Evolutionary conservation across 345 rosid genomes (phyloP).

Genomic region (Erysimum cheiranthoides): DNA sequence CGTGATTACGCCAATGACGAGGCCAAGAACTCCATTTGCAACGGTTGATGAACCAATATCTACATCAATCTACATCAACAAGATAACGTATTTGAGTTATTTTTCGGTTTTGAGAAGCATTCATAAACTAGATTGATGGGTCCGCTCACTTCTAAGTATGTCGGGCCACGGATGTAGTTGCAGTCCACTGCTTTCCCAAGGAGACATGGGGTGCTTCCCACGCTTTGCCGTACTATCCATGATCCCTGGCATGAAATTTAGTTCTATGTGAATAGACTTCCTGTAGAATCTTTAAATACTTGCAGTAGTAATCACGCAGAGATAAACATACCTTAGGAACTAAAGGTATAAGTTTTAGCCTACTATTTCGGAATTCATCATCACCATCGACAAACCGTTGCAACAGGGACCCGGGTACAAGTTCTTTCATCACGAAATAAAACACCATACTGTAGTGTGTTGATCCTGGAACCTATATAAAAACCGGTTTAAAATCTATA

Average conservation of each 20-base stretch:
- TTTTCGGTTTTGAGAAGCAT: not conserved
- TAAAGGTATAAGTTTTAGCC: conserved; percentile 90
- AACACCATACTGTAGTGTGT: conserved; percentile 98
- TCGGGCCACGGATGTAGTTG: conserved; percentile 85
- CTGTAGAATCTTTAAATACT: conserved; percentile 7
- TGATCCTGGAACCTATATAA: conserved; percentile 83
- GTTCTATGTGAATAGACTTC: conserved; percentile 2
- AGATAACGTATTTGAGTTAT: not conserved
- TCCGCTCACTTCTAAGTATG: conserved; percentile 75
- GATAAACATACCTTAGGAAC: conserved; percentile 78
- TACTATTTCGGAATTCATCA: conserved; percentile 94
- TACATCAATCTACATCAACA: conserved; percentile 68
- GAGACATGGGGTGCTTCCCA: conserved; percentile 99
- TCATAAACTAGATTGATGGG: conserved; percentile 8
- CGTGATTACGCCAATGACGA: conserved; percentile 88
- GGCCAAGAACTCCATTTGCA: conserved; percentile 98
- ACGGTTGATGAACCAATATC: conserved; percentile 99
- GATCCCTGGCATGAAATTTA: conserved; percentile 68
- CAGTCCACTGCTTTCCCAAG: conserved; percentile 97
- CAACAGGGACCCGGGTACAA: conserved; percentile 77
- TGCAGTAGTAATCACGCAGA: conserved; percentile 27
- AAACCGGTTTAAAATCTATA: not conserved
- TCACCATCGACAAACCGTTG: conserved; percentile 97
- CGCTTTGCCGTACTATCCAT: conserved; percentile 99
- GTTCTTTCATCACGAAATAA: conserved; percentile 74